Evolutionary conservation across 805 yeast species (phyloP).

Genomic region (Starmerella asiatica): DNA sequence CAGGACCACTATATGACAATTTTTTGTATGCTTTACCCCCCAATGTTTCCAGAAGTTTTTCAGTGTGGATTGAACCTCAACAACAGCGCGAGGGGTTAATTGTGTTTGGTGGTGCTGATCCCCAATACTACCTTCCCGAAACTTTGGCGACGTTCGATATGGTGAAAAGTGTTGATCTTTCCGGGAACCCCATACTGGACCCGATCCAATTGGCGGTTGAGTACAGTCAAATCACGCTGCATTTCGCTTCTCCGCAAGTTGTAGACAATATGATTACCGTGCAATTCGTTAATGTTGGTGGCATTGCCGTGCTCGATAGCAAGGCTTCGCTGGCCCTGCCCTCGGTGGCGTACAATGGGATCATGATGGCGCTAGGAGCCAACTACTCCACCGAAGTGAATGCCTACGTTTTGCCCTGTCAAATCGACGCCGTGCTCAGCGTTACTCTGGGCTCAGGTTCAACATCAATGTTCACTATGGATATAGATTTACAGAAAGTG

Average conservation of each 20-base stretch:
- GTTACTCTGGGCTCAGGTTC: neutral
- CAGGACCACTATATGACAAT: slow-evolving; percentile 9
- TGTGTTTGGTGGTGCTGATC: slow-evolving; percentile 13
- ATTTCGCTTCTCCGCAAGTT: too few species aligned
- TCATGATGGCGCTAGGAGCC: neutral
- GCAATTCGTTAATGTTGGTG: neutral
- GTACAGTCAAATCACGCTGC: neutral
- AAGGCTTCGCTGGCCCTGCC: neutral
- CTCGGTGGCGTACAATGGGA: neutral
- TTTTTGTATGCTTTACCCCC: neutral
- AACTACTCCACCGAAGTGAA: neutral
- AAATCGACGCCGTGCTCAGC: neutral
- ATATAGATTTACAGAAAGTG: neutral
- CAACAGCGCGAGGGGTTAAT: slow-evolving; percentile 3
- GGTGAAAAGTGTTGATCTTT: neutral
- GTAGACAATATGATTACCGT: too few species aligned
- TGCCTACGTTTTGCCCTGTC: neutral
- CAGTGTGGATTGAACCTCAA: slow-evolving; percentile 15
- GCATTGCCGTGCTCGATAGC: neutral
- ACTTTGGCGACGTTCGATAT: slow-evolving; percentile 3
- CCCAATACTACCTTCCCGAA: slow-evolving; percentile 2
- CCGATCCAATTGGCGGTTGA: neutral
- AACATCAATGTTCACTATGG: neutral
- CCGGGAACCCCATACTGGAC: neutral
- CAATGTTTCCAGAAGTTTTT: neutral